Evolutionary conservation across 495 filamentous ascomycete species (phyloP).

Genomic region (Neurospora sp.): DNA sequence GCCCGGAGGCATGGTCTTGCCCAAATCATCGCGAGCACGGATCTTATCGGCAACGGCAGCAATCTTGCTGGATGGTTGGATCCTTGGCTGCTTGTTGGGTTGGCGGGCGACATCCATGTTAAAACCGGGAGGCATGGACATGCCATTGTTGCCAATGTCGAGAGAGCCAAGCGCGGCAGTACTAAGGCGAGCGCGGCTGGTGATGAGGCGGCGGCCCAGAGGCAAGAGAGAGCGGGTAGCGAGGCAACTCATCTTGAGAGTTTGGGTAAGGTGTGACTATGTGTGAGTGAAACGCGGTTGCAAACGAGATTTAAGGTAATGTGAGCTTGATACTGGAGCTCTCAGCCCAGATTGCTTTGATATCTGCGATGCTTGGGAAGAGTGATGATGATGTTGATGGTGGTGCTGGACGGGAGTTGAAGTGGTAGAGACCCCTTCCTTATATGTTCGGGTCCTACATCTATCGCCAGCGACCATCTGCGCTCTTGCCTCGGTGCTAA

Average conservation of each 20-base stretch:
- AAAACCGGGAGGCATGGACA: conserved; percentile 13
- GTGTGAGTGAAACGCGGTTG: not conserved
- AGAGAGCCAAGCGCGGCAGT: conserved; percentile 4
- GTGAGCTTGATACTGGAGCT: not conserved
- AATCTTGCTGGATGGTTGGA: not conserved
- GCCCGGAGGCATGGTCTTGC: conserved; percentile 27
- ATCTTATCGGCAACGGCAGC: not conserved
- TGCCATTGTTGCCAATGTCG: not conserved
- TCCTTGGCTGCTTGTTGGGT: not conserved
- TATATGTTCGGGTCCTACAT: not conserved
- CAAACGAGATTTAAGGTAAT: not conserved
- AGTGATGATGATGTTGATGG: not conserved
- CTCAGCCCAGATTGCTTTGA: not conserved
- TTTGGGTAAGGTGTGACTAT: not conserved
- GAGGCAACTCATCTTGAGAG: conserved; percentile 2
- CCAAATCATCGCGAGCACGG: not conserved
- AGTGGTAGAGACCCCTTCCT: not conserved
- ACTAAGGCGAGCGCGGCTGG: conserved; percentile 7
- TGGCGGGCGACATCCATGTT: conserved; percentile 4
- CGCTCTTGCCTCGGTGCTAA: not conserved
- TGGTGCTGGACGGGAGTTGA: not conserved
- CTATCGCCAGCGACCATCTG: not conserved
- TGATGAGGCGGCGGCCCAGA: conserved; percentile 1
- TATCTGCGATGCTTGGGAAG: not conserved
- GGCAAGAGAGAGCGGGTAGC: not conserved